phyloP scores from a whole-genome alignment of 805 yeast genomes.

The Candida yuanshanica region DNA sequence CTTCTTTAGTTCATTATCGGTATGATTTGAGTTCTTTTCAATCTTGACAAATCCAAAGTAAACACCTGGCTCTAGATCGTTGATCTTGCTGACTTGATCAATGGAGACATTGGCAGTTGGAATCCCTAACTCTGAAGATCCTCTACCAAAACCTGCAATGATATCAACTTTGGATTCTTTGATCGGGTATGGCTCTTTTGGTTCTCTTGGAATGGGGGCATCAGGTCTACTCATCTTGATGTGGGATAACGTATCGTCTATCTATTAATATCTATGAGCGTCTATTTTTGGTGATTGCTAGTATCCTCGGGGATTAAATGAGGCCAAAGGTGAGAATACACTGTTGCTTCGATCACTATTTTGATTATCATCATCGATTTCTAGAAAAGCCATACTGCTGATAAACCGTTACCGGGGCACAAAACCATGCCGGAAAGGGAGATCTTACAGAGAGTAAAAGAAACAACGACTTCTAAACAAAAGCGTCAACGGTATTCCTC shows the following conservation, averaged over 20 bases:
- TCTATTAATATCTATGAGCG: too few relatives aligned
- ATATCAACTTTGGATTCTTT: conserved; percentile 40
- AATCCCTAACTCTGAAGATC: conserved; percentile 86
- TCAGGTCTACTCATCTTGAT: conserved; percentile 23
- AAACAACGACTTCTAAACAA: background rate
- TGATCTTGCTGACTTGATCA: conserved; percentile 30
- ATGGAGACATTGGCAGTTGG: conserved; percentile 92
- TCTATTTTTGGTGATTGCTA: too few relatives aligned
- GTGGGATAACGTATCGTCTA: too few relatives aligned
- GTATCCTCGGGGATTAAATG: too few relatives aligned
- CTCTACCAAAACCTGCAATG: conserved; percentile 89
- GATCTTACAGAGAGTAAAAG: background rate
- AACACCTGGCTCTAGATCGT: conserved; percentile 65
- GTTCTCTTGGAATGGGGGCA: conserved; percentile 33
- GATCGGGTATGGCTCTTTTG: conserved; percentile 44
- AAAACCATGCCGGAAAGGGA: background rate
- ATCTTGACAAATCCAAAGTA: conserved; percentile 76
- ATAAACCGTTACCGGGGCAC: background rate
- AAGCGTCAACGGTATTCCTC: too few relatives aligned
- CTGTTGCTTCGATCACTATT: too few relatives aligned
- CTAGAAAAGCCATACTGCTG: background rate
- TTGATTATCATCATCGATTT: background rate
- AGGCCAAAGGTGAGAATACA: too few relatives aligned
- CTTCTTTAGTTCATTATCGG: background rate
- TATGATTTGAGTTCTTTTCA: conserved; percentile 8